Conservation (phyloP, 371 early-diverging fungal genomes). For the Lichtheimia hyalospora region DNA sequence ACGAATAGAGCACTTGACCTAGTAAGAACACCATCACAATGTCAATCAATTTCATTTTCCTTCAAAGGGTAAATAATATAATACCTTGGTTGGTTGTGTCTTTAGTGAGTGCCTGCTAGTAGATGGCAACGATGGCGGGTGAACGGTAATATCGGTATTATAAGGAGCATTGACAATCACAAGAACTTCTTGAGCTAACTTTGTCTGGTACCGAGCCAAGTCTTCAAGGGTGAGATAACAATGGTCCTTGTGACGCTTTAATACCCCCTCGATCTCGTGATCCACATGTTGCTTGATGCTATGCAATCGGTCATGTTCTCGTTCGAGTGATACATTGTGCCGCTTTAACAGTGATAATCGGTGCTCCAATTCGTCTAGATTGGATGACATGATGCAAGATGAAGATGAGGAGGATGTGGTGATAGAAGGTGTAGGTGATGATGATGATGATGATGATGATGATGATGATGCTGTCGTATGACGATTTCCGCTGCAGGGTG, state of each 20-base stretch:
- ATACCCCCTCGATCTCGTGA: constrained; percentile 29
- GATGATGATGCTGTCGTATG: background rate
- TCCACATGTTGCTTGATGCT: constrained; percentile 30
- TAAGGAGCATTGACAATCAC: constrained; percentile 41
- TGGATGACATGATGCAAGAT: constrained; percentile 3
- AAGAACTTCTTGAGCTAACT: constrained; percentile 28
- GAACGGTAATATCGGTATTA: constrained; percentile 35
- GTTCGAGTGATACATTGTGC: constrained; percentile 29
- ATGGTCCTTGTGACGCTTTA: constrained; percentile 26
- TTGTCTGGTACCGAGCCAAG: constrained; percentile 26
- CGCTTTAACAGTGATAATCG: constrained; percentile 24
- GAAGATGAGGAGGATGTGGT: background rate
- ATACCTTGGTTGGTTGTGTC: background rate
- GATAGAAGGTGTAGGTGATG: constrained; percentile 14
- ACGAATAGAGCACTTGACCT: constrained; percentile 33
- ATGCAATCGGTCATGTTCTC: constrained; percentile 23
- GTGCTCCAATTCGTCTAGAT: constrained; percentile 23
- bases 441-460: constrained; percentile 8
- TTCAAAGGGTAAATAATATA: background rate
- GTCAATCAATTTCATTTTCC: background rate
- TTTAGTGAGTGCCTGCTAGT: background rate
- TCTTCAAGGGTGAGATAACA: constrained; percentile 44
- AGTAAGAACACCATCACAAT: constrained; percentile 2
- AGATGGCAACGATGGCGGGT: constrained; percentile 14
- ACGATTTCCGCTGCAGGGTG: background rate